These are phyloP conservation scores for Gossypium ekmanianum DNA, from an alignment of 345 rosid species.

Conservation along the genomic window DNA sequence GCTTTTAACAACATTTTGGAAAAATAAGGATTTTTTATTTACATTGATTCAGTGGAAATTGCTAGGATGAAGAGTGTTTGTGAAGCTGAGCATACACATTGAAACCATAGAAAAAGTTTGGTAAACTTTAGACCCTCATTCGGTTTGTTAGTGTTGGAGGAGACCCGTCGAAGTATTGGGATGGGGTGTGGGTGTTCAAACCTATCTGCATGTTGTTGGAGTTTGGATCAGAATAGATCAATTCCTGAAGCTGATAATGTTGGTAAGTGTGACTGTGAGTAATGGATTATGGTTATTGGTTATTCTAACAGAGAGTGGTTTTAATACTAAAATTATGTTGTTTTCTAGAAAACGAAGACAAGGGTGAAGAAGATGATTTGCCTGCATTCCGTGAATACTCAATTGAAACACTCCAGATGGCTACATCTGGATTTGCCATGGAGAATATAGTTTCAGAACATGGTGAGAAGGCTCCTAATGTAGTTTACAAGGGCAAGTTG, in stretches of 20 bases:
- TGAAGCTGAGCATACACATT: constrained; percentile 9
- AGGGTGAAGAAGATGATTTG: constrained; percentile 37
- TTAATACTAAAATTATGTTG: constrained; percentile 1
- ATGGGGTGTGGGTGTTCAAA: constrained; percentile 62
- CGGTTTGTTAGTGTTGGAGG: background rate
- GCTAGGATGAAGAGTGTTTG: constrained; percentile 6
- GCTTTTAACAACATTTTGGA: constrained; percentile 9
- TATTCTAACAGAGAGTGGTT: constrained; percentile 3
- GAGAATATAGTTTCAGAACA: constrained; percentile 94
- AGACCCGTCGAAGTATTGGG: background rate
- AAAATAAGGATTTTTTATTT: background rate
- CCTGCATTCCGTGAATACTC: constrained; percentile 74
- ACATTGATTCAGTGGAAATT: background rate
- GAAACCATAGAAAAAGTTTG: constrained; percentile 7
- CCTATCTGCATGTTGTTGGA: constrained; percentile 57
- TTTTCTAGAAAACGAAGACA: constrained; percentile 51
- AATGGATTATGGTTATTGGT: background rate
- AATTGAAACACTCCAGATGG: constrained; percentile 68
- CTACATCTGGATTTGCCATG: constrained; percentile 82
- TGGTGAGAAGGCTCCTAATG: constrained; percentile 95
- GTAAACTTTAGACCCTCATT: background rate
- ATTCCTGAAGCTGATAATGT: constrained; percentile 51
- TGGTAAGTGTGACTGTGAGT: constrained; percentile 34
- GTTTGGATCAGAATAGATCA: constrained; percentile 54
- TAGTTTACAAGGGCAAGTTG: constrained; percentile 87